Evolutionary conservation across 805 yeast species (phyloP), one percentile per base, ranked within the genome.

Genomic region (Zygoascus ofunaensis): DNA sequence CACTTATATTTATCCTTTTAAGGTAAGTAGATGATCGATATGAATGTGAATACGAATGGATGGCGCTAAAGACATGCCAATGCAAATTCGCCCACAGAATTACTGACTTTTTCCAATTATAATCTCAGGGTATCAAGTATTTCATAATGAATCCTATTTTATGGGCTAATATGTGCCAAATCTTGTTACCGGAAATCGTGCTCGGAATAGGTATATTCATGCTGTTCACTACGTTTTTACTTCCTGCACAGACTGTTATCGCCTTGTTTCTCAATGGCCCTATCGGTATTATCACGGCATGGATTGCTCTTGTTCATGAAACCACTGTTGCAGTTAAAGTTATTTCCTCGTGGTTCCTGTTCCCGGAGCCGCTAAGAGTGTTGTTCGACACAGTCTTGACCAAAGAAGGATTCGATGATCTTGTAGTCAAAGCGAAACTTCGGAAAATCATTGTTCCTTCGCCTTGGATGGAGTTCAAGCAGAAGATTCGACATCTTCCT

Each of bases 191-290:
- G 0, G 76, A 74, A 46, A 44, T 71, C 2, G 26, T 66, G 3
- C 56, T 76, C 1, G 63, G 70, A 15, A 38, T 63, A 2, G 49
- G 62, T 0, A 66, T 73, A 0, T 70, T 66, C 34, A 17, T 60
- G 4, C 37, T 65, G 3, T 56, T 70, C 49, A 68, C 65, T 46
- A 40, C 65, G 8, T 50, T 65, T 14, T 51, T 72, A n/a, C 73
- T 66, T 49, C 80, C 80, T 0, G 50, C 69, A 1, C 66, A 70
- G 41, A 71, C 74, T 1, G 55, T 67, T 5, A 39, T 72, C 4
- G 66, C 70, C 5, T 51, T 68, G 23, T 42, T 73, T 20, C 56
- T 73, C 40, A 60, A 70, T 21, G 80, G 80, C 2, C 81, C 82
- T 0, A 54, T 71, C 10, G 80, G 79, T 0, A 28, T 73, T 2